These are phyloP conservation scores for Pisolithus tinctorius DNA, from an alignment of 768 basidiomycete genomes.

Conservation along the genomic window DNA sequence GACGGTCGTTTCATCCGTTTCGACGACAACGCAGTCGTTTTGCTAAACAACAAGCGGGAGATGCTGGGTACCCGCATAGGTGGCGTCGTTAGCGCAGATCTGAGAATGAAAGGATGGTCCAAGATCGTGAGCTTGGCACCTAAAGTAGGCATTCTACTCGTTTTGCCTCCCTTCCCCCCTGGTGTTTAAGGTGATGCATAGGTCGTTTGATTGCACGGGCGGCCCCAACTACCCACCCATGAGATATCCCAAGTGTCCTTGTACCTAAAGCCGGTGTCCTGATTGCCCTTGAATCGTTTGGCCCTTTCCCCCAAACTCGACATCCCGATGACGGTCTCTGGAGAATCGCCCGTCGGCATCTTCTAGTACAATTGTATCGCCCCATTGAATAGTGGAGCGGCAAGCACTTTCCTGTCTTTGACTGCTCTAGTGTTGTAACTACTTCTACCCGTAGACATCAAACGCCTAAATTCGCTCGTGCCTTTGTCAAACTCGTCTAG, in stretches of 20 bases:
- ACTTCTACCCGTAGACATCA: no score
- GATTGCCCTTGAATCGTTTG: no score
- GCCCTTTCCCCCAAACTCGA: no score
- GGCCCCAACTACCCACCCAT: not conserved
- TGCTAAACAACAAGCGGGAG: slow-evolving; percentile 92
- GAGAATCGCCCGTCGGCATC: no score
- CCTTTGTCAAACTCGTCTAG: no score
- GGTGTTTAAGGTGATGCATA: not conserved
- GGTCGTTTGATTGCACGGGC: not conserved
- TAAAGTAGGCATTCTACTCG: slow-evolving; percentile 44
- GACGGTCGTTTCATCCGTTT: slow-evolving; percentile 87
- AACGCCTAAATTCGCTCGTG: no score
- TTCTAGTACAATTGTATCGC: no score
- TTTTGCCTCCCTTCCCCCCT: not conserved
- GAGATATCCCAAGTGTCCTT: not conserved
- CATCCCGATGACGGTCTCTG: no score
- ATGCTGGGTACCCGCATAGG: slow-evolving; percentile 94
- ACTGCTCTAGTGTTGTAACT: no score
- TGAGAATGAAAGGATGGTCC: slow-evolving; percentile 89
- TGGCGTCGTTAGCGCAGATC: slow-evolving; percentile 86
- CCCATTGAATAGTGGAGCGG: no score
- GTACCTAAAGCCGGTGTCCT: not conserved
- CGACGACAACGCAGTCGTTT: slow-evolving; percentile 94
- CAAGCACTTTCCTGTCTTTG: no score
- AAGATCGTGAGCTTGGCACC: slow-evolving; percentile 91